Conservation (phyloP, 106 monocot species). For the Platanthera zijinensis region DNA sequence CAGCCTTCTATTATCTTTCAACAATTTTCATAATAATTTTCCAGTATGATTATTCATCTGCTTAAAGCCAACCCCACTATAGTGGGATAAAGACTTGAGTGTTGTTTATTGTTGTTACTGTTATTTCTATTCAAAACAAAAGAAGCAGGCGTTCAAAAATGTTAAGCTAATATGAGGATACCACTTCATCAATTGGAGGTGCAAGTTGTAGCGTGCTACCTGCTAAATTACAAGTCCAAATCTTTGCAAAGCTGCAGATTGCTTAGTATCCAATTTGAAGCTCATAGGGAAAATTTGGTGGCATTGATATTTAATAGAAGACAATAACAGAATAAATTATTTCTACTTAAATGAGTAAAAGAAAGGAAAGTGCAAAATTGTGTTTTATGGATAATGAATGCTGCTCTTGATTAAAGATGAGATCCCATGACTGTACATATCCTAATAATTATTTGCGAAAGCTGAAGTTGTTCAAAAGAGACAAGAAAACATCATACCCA, state of each 20-base stretch:
- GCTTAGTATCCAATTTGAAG: background rate
- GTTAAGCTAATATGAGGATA: background rate
- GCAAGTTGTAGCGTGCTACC: background rate
- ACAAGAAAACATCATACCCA: conserved; percentile 48
- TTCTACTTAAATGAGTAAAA: background rate
- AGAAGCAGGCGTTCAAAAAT: background rate
- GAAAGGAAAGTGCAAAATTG: background rate
- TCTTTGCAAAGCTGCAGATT: background rate
- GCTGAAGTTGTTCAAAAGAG: background rate
- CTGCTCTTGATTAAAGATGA: background rate
- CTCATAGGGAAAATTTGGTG: background rate
- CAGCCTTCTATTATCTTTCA: too few species aligned
- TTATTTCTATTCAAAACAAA: background rate
- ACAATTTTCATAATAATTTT: too few species aligned
- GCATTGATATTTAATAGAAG: background rate
- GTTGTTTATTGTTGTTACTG: too few species aligned
- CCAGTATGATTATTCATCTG: too few species aligned
- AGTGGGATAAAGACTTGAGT: too few species aligned
- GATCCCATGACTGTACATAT: background rate
- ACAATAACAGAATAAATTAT: background rate
- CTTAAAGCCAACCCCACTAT: too few species aligned
- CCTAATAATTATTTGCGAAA: background rate
- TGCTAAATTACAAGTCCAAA: background rate
- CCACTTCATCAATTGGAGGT: background rate
- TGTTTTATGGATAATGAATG: background rate